phyloP scores from a whole-genome alignment of 2,329 filamentous ascomycete genomes.

The Aureobasidium vineae region DNA sequence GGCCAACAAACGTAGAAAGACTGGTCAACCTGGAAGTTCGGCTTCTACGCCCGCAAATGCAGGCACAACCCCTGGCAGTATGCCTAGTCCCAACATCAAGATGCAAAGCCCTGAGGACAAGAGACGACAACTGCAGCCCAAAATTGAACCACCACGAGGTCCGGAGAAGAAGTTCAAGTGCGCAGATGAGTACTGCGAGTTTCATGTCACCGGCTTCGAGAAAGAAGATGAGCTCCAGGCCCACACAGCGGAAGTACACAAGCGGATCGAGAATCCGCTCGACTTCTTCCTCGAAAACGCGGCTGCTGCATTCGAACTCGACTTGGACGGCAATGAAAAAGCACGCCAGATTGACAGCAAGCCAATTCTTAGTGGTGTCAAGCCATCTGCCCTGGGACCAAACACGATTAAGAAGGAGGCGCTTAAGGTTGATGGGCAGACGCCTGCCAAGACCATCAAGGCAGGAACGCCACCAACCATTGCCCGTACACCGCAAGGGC shows the following conservation, averaged over 20 bases:
- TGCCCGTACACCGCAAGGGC: conserved; percentile 27
- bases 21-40: conserved; percentile 42
- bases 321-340: conserved; percentile 47
- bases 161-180: conserved; percentile 54
- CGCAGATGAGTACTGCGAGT: conserved; percentile 50
- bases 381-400: conserved; percentile 32
- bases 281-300: conserved; percentile 57
- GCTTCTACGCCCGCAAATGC: conserved; percentile 43
- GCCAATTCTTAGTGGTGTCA: conserved; percentile 25
- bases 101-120: conserved; percentile 48
- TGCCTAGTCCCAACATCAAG: conserved; percentile 45
- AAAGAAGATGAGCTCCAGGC: conserved; percentile 55
- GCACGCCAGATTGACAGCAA: conserved; percentile 34
- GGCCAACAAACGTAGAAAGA: conserved; percentile 56
- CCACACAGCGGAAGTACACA: conserved; percentile 55
- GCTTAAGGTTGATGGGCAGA: conserved; percentile 36
- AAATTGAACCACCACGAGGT: conserved; percentile 41
- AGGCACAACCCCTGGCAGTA: conserved; percentile 38
- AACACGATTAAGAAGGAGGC: conserved; percentile 30
- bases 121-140: conserved; percentile 39
- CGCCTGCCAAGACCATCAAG: conserved; percentile 34
- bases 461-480: conserved; percentile 31
- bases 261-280: conserved; percentile 55
- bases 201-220: conserved; percentile 55
- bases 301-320: conserved; percentile 49